phyloP scores from a whole-genome alignment of 2,329 filamentous ascomycete species.

The Neofusicoccum umdonicola region DNA sequence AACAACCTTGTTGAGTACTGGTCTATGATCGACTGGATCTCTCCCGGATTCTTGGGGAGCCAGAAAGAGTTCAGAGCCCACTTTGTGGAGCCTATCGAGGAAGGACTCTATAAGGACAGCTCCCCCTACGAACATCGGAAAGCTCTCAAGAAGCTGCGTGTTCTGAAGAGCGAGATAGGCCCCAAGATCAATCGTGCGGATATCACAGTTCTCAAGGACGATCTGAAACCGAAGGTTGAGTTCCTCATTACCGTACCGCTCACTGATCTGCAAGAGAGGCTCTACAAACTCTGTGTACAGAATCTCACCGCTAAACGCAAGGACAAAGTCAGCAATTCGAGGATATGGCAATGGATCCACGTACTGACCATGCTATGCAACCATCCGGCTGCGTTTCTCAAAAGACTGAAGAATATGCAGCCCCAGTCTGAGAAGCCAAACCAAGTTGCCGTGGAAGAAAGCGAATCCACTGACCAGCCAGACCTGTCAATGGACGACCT shows the following conservation, averaged over 20 bases:
- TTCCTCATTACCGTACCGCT: constrained; percentile 76
- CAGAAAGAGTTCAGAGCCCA: constrained; percentile 64
- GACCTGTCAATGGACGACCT: neutral
- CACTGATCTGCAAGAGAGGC: constrained; percentile 60
- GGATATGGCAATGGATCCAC: constrained; percentile 56
- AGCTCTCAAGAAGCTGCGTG: constrained; percentile 65
- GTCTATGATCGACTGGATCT: constrained; percentile 84
- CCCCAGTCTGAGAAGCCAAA: neutral
- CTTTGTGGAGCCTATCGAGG: constrained; percentile 71
- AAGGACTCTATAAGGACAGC: constrained; percentile 69
- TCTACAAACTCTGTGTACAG: constrained; percentile 59
- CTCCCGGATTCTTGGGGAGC: constrained; percentile 72
- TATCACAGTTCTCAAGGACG: constrained; percentile 63
- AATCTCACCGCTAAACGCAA: constrained; percentile 30
- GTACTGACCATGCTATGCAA: constrained; percentile 56
- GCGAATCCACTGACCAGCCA: neutral
- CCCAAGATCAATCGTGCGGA: constrained; percentile 78
- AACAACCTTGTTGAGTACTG: constrained; percentile 85
- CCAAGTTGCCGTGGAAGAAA: neutral
- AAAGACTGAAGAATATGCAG: constrained; percentile 23
- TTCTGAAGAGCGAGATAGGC: constrained; percentile 68
- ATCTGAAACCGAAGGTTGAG: constrained; percentile 73
- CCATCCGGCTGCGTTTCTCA: constrained; percentile 53
- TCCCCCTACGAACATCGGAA: constrained; percentile 52
- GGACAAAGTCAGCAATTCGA: constrained; percentile 38